Conservation (phyloP, 2,329 filamentous ascomycete species). For the Claviceps humidiphila region DNA sequence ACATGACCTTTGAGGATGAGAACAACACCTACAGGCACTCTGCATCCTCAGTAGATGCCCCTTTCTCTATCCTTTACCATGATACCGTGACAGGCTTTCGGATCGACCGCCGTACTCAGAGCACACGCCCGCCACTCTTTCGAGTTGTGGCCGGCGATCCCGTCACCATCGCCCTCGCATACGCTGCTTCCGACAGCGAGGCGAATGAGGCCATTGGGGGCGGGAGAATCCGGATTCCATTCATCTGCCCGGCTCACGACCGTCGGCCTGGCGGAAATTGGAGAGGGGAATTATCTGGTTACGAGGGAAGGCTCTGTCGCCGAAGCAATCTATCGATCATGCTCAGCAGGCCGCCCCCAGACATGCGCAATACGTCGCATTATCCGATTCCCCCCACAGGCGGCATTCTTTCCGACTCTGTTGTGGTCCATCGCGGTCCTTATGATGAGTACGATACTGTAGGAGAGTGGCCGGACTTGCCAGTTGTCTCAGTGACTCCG, state of each 20-base stretch:
- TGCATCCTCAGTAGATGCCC: conserved; percentile 49
- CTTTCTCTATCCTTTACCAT: conserved; percentile 45
- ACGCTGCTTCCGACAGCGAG: conserved; percentile 29
- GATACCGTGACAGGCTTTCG: conserved; percentile 34
- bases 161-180: conserved; percentile 46
- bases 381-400: conserved; percentile 61
- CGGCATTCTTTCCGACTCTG: conserved; percentile 55
- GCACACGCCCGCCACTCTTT: conserved; percentile 31
- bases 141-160: conserved; percentile 44
- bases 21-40: conserved; percentile 59
- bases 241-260: conserved; percentile 64
- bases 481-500: conserved; percentile 62
- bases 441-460: conserved; percentile 51
- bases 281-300: conserved; percentile 45
- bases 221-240: conserved; percentile 36
- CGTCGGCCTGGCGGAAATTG: conserved; percentile 65
- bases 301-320: conserved; percentile 56
- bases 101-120: conserved; percentile 21
- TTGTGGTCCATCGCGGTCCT: conserved; percentile 61
- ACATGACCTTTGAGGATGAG: conserved; percentile 44
- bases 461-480: conserved; percentile 42
- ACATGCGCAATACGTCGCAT: conserved; percentile 32
- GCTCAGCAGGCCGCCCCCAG: conserved; percentile 46
- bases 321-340: conserved; percentile 61
- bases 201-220: conserved; percentile 20